Evolutionary conservation across 2,329 filamentous ascomycete species (phyloP), one percentile per base, ranked within the genome.

Genomic region (Trichoderma sp.): DNA sequence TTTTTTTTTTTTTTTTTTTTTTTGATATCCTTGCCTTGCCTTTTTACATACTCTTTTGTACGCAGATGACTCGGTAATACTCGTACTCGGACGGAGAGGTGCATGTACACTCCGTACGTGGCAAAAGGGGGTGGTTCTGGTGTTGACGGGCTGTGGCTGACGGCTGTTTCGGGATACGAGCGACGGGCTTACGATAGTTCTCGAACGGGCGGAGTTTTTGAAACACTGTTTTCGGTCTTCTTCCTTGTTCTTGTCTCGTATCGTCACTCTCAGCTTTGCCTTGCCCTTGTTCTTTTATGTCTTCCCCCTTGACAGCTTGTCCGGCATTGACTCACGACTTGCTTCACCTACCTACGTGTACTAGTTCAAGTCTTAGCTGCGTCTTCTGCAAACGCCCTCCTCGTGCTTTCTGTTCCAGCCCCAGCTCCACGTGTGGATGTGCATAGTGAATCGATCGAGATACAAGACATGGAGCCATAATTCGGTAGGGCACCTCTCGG

Each of bases 141-240:
- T 47, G 30, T 55, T 34, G 48, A 45, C 50, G 50, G 50, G 59
- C 34, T 63, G 41, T 63, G 59, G 50, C 59, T 60, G 21, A 44
- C 59, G 50, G 24, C 52, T 63, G 59, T 63, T 63, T 63, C 59
- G 59, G 59, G 59, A 63, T 63, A 63, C 59, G 59, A 63, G 57
- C 41, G 15, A 55, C 50, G 41, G 59, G 56, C 59, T 63, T 39
- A 63, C 50, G 34, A 39, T 39, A 14, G 34, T 39, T 3, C 45
- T 28, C n/a, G n/a, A n/a, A 47, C 21, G 59, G 34, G 50, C 44
- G 41, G 59, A 55, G 26, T 47, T 55, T 51, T 47, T 51, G n/a
- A 24, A 58, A 21, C 45, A 19, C 24, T 28, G 15, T 30, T 50
- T 50, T 50, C 34, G 34, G 10, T 26, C 19, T 34, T 47, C 30